phyloP scores from a whole-genome alignment of 75 land plant species.

The Pseudotsuga menziesii region DNA sequence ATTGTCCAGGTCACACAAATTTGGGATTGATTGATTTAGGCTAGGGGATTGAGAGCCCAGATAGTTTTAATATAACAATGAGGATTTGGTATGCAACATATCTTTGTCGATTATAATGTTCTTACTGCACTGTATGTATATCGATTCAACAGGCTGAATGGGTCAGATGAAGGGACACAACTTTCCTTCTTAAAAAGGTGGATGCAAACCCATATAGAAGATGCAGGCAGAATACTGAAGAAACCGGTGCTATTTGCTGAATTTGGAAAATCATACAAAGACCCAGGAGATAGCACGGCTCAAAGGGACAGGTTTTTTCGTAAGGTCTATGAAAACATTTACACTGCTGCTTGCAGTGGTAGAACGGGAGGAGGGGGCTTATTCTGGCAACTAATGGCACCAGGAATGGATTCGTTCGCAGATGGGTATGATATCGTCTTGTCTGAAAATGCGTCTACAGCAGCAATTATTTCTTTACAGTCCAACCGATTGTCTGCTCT shows the following conservation, averaged over 20 bases:
- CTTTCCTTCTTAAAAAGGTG: slow-evolving; percentile 61
- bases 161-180: slow-evolving; percentile 42
- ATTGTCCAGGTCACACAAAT: too few relatives aligned
- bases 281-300: slow-evolving; percentile 37
- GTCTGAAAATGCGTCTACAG: slow-evolving; percentile 44
- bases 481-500: slow-evolving; percentile 10
- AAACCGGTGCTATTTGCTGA: slow-evolving; percentile 80
- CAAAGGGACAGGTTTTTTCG: slow-evolving; percentile 50
- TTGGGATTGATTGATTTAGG: too few relatives aligned
- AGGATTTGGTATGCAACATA: background rate
- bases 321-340: slow-evolving; percentile 52
- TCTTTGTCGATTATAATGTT: background rate
- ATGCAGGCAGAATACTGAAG: slow-evolving; percentile 40
- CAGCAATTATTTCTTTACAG: slow-evolving; percentile 44
- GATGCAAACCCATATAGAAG: slow-evolving; percentile 71
- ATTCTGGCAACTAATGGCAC: slow-evolving; percentile 79
- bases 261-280: slow-evolving; percentile 72
- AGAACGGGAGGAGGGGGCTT: slow-evolving; percentile 74
- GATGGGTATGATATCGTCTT: slow-evolving; percentile 79
- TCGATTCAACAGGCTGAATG: slow-evolving; percentile 48
- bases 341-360: slow-evolving; percentile 56
- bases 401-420: slow-evolving; percentile 52
- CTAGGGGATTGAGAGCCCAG: too few relatives aligned
- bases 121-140: too few relatives aligned
- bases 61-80: background rate